Evolutionary conservation across 1,284 basidiomycete genomes (phyloP).

Genomic region (Ceratorhiza oryzae-sativae): DNA sequence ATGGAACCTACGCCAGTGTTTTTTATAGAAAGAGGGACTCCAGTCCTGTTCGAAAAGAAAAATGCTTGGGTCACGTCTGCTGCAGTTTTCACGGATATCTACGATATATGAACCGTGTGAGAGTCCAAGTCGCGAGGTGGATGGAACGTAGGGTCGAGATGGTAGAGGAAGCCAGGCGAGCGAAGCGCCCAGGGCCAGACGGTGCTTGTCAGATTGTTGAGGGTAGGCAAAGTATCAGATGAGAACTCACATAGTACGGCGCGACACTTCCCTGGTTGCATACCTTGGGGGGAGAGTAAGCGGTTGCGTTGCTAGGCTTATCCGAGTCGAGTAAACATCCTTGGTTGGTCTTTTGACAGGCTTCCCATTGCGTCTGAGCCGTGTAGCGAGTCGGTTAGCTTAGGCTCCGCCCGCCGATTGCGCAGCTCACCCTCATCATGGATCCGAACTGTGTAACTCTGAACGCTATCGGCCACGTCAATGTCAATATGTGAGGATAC

Average conservation of each 20-base stretch:
- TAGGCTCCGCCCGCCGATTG: background rate
- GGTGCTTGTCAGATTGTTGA: no score
- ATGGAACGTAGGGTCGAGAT: no score
- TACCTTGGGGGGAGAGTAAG: background rate
- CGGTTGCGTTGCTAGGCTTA: slow-evolving; percentile 3
- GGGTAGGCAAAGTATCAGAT: no score
- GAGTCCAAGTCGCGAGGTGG: no score
- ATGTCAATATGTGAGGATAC: background rate
- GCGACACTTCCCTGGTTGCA: slow-evolving; percentile 29
- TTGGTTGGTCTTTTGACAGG: slow-evolving; percentile 22
- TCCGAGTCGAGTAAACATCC: slow-evolving; percentile 21
- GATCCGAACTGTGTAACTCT: slow-evolving; percentile 13
- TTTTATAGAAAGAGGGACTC: slow-evolving; percentile 57
- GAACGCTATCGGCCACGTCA: slow-evolving; percentile 3
- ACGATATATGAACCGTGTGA: background rate
- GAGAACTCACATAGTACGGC: slow-evolving; percentile 23
- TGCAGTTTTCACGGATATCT: slow-evolving; percentile 57
- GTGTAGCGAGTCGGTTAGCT: background rate
- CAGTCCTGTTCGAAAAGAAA: slow-evolving; percentile 52
- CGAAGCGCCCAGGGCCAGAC: no score
- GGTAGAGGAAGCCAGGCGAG: no score
- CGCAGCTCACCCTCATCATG: slow-evolving; percentile 3
- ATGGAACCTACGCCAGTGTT: slow-evolving; percentile 53
- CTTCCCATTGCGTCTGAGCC: slow-evolving; percentile 29
- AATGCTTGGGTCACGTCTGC: slow-evolving; percentile 57